Conservation (phyloP, 345 rosid species). For the Hevea brasiliensis region DNA sequence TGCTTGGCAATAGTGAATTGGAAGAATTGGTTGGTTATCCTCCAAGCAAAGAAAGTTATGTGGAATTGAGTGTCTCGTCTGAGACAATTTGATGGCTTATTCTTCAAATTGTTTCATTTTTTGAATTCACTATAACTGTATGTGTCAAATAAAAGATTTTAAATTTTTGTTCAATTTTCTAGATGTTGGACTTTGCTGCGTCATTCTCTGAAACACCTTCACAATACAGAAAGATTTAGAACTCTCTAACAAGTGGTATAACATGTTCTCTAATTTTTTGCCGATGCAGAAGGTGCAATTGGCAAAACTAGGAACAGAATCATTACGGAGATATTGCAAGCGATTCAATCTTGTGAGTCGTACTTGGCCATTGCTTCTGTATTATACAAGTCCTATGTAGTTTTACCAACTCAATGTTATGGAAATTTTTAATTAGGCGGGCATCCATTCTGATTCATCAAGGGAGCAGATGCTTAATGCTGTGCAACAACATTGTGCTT, state of each 20-base stretch:
- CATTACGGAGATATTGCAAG: constrained; percentile 59
- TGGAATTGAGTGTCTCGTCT: background rate
- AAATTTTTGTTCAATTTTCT: too few species aligned
- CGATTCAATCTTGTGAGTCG: constrained; percentile 55
- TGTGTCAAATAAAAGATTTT: too few species aligned
- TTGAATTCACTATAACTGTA: too few species aligned
- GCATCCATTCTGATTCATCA: constrained; percentile 37
- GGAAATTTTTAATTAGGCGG: constrained; percentile 27
- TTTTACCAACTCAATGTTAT: background rate
- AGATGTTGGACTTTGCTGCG: background rate
- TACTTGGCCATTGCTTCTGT: background rate
- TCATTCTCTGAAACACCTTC: background rate
- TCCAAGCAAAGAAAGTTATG: background rate
- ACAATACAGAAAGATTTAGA: background rate
- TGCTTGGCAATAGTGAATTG: background rate
- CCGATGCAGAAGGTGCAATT: constrained; percentile 54
- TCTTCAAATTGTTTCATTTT: background rate
- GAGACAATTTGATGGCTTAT: background rate
- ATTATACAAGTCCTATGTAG: background rate
- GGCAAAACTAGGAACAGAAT: constrained; percentile 47
- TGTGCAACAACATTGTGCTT: constrained; percentile 49
- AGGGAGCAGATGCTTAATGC: constrained; percentile 55
- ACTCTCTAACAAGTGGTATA: background rate
- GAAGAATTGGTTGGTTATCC: background rate
- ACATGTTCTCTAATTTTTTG: background rate